These are phyloP conservation scores for Nicotiana tabacum DNA, from an alignment of 257 asterid genomes.

Conservation along the genomic window DNA sequence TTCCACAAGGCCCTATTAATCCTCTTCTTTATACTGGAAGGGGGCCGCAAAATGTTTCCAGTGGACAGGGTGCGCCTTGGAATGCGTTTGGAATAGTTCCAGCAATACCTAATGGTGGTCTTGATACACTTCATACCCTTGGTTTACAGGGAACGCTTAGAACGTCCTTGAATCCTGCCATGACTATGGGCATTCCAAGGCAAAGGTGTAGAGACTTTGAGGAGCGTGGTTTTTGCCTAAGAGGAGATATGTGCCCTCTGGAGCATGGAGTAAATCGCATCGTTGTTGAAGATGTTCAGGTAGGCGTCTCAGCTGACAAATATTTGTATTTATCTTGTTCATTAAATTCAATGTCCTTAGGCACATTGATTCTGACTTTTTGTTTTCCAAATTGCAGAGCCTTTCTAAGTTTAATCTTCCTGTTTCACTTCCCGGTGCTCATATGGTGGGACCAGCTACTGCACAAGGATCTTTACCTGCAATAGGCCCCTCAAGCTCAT, in stretches of 20 bases:
- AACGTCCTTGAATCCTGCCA: slow-evolving; percentile 55
- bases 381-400: slow-evolving; percentile 49
- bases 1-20: slow-evolving; percentile 59
- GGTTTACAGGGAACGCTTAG: slow-evolving; percentile 67
- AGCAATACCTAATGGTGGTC: slow-evolving; percentile 71
- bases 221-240: slow-evolving; percentile 98
- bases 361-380: slow-evolving; percentile 6
- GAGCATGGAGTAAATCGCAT: slow-evolving; percentile 97
- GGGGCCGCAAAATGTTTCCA: slow-evolving; percentile 57
- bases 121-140: slow-evolving; percentile 70
- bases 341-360: not conserved
- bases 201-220: slow-evolving; percentile 96
- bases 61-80: slow-evolving; percentile 58
- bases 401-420: slow-evolving; percentile 87
- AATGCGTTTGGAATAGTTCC: slow-evolving; percentile 78
- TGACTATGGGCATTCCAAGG: slow-evolving; percentile 63
- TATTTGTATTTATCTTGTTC: not conserved
- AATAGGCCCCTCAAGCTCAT: slow-evolving; percentile 38
- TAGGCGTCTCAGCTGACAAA: slow-evolving; percentile 18
- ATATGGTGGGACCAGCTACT: slow-evolving; percentile 51
- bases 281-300: slow-evolving; percentile 99
- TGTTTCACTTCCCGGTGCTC: slow-evolving; percentile 59
- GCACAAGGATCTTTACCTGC: slow-evolving; percentile 54
- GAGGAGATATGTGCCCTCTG: slow-evolving; percentile 99
- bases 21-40: slow-evolving; percentile 68